These are phyloP conservation scores for Takakia lepidozioides DNA, from an alignment of 225 moss, liverwort and hornwort genomes.

Conservation along the genomic window DNA sequence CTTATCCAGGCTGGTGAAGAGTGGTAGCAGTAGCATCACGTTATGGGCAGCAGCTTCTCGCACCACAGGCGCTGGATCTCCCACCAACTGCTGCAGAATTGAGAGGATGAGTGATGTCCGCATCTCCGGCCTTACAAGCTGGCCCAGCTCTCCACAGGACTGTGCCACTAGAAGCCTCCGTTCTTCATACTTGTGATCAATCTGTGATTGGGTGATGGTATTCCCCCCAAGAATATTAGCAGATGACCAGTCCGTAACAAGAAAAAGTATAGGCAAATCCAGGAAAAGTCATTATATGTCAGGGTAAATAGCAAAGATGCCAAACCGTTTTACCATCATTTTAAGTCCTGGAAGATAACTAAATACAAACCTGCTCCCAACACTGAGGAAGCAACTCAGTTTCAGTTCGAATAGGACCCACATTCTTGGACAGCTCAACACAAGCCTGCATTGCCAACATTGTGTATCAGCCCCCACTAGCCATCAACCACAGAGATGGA, in stretches of 20 bases:
- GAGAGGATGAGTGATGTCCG: slow-evolving; percentile 89
- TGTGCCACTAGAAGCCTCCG: slow-evolving; percentile 90
- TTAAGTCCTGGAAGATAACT: too few species aligned
- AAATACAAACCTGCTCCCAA: slow-evolving; percentile 99
- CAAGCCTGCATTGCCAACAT: slow-evolving; percentile 57
- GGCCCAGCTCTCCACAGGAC: slow-evolving; percentile 93
- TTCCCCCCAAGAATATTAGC: too few species aligned
- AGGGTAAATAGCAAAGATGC: too few species aligned
- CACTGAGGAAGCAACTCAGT: slow-evolving; percentile 93
- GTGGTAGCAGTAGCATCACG: slow-evolving; percentile 74
- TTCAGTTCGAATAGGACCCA: slow-evolving; percentile 83
- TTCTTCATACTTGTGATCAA: slow-evolving; percentile 97
- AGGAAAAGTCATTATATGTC: too few species aligned
- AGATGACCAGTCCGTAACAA: too few species aligned
- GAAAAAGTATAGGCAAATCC: too few species aligned
- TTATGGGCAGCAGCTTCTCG: slow-evolving; percentile 96
- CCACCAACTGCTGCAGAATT: slow-evolving; percentile 79
- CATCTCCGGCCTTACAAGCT: slow-evolving; percentile 87
- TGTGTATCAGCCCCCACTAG: too few species aligned
- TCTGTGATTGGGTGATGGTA: too few species aligned
- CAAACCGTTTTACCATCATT: too few species aligned
- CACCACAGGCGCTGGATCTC: slow-evolving; percentile 76
- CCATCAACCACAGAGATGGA: too few species aligned
- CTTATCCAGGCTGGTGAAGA: slow-evolving; percentile 92
- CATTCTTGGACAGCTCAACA: slow-evolving; percentile 68